These are phyloP conservation scores for Venturia aucupariae DNA, from an alignment of 2,329 filamentous ascomycete species.

Conservation along the genomic window DNA sequence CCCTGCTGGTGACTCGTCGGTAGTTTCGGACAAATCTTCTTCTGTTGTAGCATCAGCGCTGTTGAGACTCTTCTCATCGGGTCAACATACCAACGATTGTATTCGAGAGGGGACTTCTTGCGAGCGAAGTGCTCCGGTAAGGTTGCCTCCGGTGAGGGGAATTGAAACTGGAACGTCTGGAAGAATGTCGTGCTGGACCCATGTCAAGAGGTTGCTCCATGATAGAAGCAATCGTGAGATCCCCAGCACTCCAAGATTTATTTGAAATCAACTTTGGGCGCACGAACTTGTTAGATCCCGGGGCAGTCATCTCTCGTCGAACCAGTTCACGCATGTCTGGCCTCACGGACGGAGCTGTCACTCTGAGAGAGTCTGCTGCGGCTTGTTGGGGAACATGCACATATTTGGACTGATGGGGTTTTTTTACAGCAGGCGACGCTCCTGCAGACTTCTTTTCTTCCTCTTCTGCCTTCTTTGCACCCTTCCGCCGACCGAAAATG, in stretches of 20 bases:
- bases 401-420: neutral
- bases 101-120: neutral
- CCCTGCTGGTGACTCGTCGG: neutral
- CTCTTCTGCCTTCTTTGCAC: neutral
- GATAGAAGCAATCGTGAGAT: neutral
- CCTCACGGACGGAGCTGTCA: neutral
- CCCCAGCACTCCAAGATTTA: neutral
- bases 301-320: neutral
- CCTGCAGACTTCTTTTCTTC: neutral
- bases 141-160: neutral
- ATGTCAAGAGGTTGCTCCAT: neutral
- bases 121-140: neutral
- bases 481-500: neutral
- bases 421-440: neutral
- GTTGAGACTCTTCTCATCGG: neutral
- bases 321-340: conserved; percentile 6
- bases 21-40: neutral
- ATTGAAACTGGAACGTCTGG: neutral
- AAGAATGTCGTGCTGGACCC: neutral
- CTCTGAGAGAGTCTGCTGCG: neutral
- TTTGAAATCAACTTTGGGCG: neutral
- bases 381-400: neutral
- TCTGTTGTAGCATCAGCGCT: neutral
- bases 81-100: neutral
- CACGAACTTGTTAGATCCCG: neutral